Base-by-base conservation (phyloP, 1,139 yeast species). In the Maudiozyma humilis region DNA sequence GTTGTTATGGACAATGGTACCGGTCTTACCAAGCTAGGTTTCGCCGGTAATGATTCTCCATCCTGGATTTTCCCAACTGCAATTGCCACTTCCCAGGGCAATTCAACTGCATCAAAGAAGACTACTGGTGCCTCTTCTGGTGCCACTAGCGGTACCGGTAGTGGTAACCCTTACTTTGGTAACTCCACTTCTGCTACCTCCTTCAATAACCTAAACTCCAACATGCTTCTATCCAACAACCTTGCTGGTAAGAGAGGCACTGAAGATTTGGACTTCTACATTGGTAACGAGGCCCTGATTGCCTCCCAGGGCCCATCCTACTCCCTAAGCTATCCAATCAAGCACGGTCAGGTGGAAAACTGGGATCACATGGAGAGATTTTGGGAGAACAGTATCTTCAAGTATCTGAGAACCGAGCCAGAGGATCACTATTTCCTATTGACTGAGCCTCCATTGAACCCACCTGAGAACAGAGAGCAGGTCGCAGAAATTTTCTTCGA, bases 361-460 rank as follows among this genome's bases (percentile, higher is more conserved):
- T 91, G 99, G 99, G 98, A 93, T 68, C 96, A 91, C 63, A 91
- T 91, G 99, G 99, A 91, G 66, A 75, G 98, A 62, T 89, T 88
- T 66, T 91, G 99, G 99, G 97, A 91, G 63, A 85, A 85, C 60
- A 86, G 96, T 37, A 89, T 91, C 59, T 91, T 91, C 72, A 89
- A 91, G 68, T 91, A 91, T 64, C 75, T 91, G 58, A 79, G 96
- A 66, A 88, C 97, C 64, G 98, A 91, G 66, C 99, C 99, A 6
- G 99, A 91, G 65, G 99, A 91, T 66, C 99, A 91, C 61, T 87
- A 87, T 65, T 91, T 91, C 66, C 72, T 91, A 49, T 70, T 91
- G 55, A 91, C 99, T 42, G 99, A 91, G 68, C 99, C 99, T 14
- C 99, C 99, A 27, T 76, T 93, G 57, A 93, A 93, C 61, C 96